phyloP scores from a whole-genome alignment of 805 yeast species.

The Candida berthetii region DNA sequence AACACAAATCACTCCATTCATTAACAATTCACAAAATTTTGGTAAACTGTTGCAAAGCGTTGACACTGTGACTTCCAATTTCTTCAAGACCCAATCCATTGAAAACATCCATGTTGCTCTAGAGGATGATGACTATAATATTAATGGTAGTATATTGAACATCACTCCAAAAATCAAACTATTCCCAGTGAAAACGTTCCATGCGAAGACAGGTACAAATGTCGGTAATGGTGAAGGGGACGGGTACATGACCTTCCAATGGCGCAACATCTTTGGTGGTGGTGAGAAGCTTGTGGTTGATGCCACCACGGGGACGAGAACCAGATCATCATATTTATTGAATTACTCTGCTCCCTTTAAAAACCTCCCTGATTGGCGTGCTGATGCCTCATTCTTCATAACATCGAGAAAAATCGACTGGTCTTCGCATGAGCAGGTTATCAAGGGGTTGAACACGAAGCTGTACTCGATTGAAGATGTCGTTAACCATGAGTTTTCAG shows the following conservation, averaged over 20 bases:
- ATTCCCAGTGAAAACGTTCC: conserved; percentile 59
- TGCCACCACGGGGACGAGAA: conserved; percentile 55
- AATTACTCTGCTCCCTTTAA: conserved; percentile 46
- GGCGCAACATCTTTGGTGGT: conserved; percentile 58
- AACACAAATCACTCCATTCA: conserved; percentile 41
- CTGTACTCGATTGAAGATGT: conserved; percentile 13
- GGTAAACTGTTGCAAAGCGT: conserved; percentile 31
- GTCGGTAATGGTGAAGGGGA: conserved; percentile 97
- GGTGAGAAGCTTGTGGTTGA: conserved; percentile 56
- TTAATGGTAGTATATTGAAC: conserved; percentile 5
- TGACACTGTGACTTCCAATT: conserved; percentile 37
- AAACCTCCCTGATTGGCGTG: conserved; percentile 43
- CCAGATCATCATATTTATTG: conserved; percentile 45
- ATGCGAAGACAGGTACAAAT: conserved; percentile 90
- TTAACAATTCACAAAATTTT: conserved; percentile 32
- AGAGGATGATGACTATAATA: conserved; percentile 9
- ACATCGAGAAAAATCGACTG: conserved; percentile 44
- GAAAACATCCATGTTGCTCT: conserved; percentile 32
- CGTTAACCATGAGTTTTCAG: conserved; percentile 43
- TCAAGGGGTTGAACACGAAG: conserved; percentile 37
- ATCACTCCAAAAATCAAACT: conserved; percentile 25
- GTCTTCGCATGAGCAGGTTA: conserved; percentile 47
- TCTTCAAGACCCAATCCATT: conserved; percentile 36
- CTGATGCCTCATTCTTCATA: conserved; percentile 44
- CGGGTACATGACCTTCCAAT: conserved; percentile 77